Conservation (phyloP, 2,329 filamentous ascomycete species). For the Aspergillus aculeatinus region DNA sequence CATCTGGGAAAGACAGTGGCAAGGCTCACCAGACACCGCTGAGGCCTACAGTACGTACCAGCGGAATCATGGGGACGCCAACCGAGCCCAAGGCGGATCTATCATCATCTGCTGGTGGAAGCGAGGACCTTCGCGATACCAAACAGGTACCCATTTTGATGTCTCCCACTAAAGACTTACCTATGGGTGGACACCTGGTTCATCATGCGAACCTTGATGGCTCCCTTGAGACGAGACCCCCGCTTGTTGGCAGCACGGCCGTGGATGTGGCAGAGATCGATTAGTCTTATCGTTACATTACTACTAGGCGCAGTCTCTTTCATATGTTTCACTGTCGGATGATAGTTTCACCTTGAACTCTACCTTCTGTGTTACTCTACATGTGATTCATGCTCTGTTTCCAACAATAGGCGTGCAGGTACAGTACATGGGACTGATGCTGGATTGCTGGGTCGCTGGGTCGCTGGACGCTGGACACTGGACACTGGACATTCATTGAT, state of each 20-base stretch:
- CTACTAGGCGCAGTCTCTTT: not conserved
- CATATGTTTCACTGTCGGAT: not conserved
- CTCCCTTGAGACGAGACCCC: conserved; percentile 18
- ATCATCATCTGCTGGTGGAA: conserved; percentile 18
- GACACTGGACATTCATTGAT: not conserved
- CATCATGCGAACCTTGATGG: conserved; percentile 19
- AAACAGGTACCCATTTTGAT: conserved; percentile 18
- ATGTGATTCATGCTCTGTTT: not conserved
- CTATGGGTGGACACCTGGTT: conserved; percentile 14
- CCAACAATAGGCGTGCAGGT: not conserved
- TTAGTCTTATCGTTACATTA: conserved; percentile 14
- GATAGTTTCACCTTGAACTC: not conserved
- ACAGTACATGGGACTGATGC: not conserved
- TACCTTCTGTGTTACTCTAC: not conserved
- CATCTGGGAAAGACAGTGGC: conserved; percentile 20
- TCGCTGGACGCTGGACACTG: not conserved
- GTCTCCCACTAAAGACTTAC: conserved; percentile 24
- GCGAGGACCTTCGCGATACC: conserved; percentile 16
- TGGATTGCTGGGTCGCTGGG: not conserved
- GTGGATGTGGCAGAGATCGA: conserved; percentile 19
- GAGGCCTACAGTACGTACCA: conserved; percentile 21
- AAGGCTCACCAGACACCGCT: conserved; percentile 18
- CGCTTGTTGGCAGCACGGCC: conserved; percentile 5
- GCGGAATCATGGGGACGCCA: conserved; percentile 21
- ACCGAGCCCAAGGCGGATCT: conserved; percentile 27